These are phyloP conservation scores for Pestalotiopsis sp. DNA, from an alignment of 2,329 filamentous ascomycete genomes.

Conservation along the genomic window DNA sequence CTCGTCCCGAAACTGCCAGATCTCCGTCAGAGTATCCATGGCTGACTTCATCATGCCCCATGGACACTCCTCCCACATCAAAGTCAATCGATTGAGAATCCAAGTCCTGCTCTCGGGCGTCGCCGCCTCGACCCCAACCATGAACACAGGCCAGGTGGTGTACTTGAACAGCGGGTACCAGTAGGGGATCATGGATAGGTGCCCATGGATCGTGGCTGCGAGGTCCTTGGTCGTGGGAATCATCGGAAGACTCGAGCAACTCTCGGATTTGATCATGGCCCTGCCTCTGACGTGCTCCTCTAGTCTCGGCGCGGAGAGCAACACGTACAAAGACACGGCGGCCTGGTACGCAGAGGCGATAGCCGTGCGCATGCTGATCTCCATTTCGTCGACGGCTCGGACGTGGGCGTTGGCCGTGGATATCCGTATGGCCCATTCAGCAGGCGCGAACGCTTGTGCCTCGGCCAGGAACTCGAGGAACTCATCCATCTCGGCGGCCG, in stretches of 20 bases:
- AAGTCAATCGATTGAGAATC: slow-evolving; percentile 48
- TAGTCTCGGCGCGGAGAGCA: slow-evolving; percentile 33
- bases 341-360: slow-evolving; percentile 48
- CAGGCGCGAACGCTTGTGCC: slow-evolving; percentile 41
- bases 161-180: slow-evolving; percentile 57
- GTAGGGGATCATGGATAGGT: slow-evolving; percentile 48
- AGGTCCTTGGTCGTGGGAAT: slow-evolving; percentile 45
- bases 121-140: slow-evolving; percentile 56
- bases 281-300: slow-evolving; percentile 17
- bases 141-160: slow-evolving; percentile 60
- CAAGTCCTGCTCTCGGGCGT: slow-evolving; percentile 47
- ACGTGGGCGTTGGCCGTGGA: slow-evolving; percentile 26
- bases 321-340: slow-evolving; percentile 47
- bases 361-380: slow-evolving; percentile 37
- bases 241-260: slow-evolving; percentile 21
- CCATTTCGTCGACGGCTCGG: slow-evolving; percentile 34
- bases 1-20: slow-evolving; percentile 44
- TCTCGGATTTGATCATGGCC: background rate
- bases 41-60: slow-evolving; percentile 53
- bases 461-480: slow-evolving; percentile 40
- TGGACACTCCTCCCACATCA: slow-evolving; percentile 44
- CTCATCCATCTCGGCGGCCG: slow-evolving; percentile 35
- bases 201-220: slow-evolving; percentile 49
- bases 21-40: slow-evolving; percentile 48
- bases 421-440: slow-evolving; percentile 41